These are phyloP conservation scores for Lagenidium giganteum DNA, from an alignment of 352 stramenopile genomes.

Conservation along the genomic window DNA sequence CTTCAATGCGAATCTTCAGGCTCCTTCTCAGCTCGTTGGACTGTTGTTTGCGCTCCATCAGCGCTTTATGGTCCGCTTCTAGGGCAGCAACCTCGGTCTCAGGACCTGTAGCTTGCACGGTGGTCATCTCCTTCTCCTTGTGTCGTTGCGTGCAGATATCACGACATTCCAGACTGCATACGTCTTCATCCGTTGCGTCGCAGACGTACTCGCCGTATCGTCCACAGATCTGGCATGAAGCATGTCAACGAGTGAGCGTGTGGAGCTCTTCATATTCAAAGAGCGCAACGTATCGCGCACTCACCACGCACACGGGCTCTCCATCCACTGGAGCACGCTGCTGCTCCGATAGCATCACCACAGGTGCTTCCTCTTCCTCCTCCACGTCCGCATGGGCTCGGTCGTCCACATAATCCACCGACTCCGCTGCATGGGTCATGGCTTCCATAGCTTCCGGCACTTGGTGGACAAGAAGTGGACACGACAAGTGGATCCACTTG, in stretches of 20 bases:
- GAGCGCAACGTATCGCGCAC: neutral
- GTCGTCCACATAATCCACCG: too few species aligned
- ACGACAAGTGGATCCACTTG: too few species aligned
- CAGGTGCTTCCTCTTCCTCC: slow-evolving; percentile 5
- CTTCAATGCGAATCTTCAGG: slow-evolving; percentile 30
- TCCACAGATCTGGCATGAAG: slow-evolving; percentile 40
- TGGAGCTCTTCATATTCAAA: neutral
- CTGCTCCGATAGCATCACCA: slow-evolving; percentile 21
- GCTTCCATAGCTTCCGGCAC: too few species aligned
- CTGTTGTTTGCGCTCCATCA: slow-evolving; percentile 8
- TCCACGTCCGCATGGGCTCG: too few species aligned
- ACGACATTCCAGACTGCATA: slow-evolving; percentile 78
- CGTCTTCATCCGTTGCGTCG: slow-evolving; percentile 76
- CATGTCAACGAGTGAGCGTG: neutral
- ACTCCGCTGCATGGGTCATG: too few species aligned
- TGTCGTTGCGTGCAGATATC: slow-evolving; percentile 28
- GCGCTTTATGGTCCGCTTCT: neutral
- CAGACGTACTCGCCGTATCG: slow-evolving; percentile 78
- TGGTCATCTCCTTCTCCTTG: neutral
- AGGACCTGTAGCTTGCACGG: slow-evolving; percentile 2
- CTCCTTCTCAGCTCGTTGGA: too few species aligned
- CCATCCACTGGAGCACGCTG: slow-evolving; percentile 26
- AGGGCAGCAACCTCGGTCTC: slow-evolving; percentile 10
- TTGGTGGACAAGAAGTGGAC: too few species aligned
- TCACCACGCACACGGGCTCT: slow-evolving; percentile 45